phyloP scores from a whole-genome alignment of 805 yeast genomes.

The Schizosaccharomyces octosporus region DNA sequence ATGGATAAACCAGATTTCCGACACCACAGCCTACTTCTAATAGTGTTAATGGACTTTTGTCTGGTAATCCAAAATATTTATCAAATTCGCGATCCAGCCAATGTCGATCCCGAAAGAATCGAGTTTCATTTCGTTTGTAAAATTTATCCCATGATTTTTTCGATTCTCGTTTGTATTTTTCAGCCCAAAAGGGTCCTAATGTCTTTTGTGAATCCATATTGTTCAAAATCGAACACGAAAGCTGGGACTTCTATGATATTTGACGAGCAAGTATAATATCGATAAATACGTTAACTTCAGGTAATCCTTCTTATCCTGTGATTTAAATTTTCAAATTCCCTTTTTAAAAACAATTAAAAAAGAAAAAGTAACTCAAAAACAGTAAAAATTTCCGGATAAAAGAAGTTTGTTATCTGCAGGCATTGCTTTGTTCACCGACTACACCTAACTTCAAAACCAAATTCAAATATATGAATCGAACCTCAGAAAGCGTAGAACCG shows the following conservation, averaged over 20 bases:
- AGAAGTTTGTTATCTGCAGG: too few relatives aligned
- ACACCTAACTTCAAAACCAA: too few relatives aligned
- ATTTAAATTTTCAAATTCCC: too few relatives aligned
- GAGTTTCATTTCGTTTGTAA: constrained; percentile 1
- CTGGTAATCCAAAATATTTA: neutral
- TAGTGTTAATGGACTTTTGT: neutral
- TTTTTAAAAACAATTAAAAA: too few relatives aligned
- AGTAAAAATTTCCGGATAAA: too few relatives aligned
- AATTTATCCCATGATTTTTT: neutral
- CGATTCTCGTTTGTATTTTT: neutral
- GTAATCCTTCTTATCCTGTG: too few relatives aligned
- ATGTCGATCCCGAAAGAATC: constrained; percentile 1
- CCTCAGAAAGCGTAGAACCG: neutral
- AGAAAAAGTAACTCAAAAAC: too few relatives aligned
- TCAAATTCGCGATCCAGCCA: constrained; percentile 1
- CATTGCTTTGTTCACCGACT: too few relatives aligned
- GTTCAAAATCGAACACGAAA: too few relatives aligned
- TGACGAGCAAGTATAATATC: too few relatives aligned
- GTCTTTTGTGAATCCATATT: neutral
- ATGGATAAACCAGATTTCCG: neutral
- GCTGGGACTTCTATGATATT: too few relatives aligned
- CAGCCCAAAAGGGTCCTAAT: neutral
- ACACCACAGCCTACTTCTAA: constrained; percentile 2
- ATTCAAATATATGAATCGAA: neutral
- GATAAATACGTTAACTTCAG: too few relatives aligned